Evolutionary conservation across 305 asterid genomes (phyloP), one percentile per base, ranked within the genome.

Genomic region (Plantago coronopus): DNA sequence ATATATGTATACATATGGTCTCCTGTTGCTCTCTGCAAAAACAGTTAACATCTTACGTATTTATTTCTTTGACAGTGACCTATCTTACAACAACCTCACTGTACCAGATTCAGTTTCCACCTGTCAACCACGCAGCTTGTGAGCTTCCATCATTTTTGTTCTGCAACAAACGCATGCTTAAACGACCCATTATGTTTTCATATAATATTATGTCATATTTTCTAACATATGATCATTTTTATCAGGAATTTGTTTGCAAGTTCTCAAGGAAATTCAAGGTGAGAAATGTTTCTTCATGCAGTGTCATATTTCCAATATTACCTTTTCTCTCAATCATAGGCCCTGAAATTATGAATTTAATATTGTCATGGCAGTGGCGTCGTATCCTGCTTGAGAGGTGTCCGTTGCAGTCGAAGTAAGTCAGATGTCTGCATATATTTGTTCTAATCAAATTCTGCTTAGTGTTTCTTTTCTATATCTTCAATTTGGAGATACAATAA

Each of bases 231-330:
- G 42, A 19, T 34, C 42, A 17, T 51, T 40, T 3, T 37, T 70
- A 34, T 54, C 82, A 79, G 84, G 66, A 81, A 84, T 69, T 70
- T 81, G 80, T 81, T 81, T 59, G 84, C 86, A 49, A 76, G 80
- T 77, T 72, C 81, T 7, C 68, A 65, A 51, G 79, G 70, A 18
- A 73, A 74, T 45, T 61, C 76, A 23, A 65, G 69, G 91, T 84
- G 64, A 77, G 91, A 57, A 27, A 16, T 31, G 31, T 47, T 20
- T 21, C 16, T 21, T 50, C 42, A 37, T 17, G 59, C 14, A 17
- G 43, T 22, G 11, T 19, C 64, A 22, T 9, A 8, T 21, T 54
- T 7, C 16, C 42, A 49, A 40, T 4, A 38, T 18, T n/a, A n/a
- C 42, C 37, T 13, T 31, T 54, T 40, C 15, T 38, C 23, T 17